phyloP scores from a whole-genome alignment of 1,139 yeast species.

The Lodderomyces pseudojiufengensis region DNA sequence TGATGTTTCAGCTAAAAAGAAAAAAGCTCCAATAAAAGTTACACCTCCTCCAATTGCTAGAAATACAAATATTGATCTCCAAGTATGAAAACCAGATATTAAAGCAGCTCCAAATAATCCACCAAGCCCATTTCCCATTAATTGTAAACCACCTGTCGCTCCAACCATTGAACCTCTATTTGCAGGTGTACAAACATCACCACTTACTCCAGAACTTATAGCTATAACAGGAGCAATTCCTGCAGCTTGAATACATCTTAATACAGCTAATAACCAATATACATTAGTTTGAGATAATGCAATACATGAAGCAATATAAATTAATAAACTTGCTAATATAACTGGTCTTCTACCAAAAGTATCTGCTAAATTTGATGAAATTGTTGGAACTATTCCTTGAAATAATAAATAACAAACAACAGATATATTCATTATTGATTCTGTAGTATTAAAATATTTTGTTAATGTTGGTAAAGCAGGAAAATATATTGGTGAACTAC shows the following conservation, averaged over 20 bases:
- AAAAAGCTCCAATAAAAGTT: slow-evolving; percentile 21
- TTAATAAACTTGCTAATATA: slow-evolving; percentile 23
- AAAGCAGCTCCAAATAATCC: slow-evolving; percentile 39
- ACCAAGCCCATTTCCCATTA: slow-evolving; percentile 40
- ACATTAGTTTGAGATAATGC: slow-evolving; percentile 33
- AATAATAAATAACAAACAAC: slow-evolving; percentile 36
- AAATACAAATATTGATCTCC: slow-evolving; percentile 40
- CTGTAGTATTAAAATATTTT: slow-evolving; percentile 22
- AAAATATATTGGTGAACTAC: slow-evolving; percentile 39
- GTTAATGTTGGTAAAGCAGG: slow-evolving; percentile 40
- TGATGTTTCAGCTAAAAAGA: slow-evolving; percentile 35
- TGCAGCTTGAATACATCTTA: slow-evolving; percentile 40
- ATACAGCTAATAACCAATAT: slow-evolving; percentile 33
- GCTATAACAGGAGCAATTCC: slow-evolving; percentile 42
- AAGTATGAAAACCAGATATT: slow-evolving; percentile 24
- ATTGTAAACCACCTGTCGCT: slow-evolving; percentile 30
- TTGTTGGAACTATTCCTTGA: slow-evolving; percentile 37
- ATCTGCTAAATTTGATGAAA: slow-evolving; percentile 35
- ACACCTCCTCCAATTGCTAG: slow-evolving; percentile 36
- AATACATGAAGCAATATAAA: slow-evolving; percentile 31
- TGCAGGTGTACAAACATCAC: slow-evolving; percentile 35
- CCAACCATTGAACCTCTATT: slow-evolving; percentile 43
- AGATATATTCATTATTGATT: slow-evolving; percentile 28
- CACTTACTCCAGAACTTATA: slow-evolving; percentile 38
- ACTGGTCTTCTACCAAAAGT: slow-evolving; percentile 36